phyloP scores from a whole-genome alignment of 1,284 basidiomycete genomes.

The Crepidotus sp. region DNA sequence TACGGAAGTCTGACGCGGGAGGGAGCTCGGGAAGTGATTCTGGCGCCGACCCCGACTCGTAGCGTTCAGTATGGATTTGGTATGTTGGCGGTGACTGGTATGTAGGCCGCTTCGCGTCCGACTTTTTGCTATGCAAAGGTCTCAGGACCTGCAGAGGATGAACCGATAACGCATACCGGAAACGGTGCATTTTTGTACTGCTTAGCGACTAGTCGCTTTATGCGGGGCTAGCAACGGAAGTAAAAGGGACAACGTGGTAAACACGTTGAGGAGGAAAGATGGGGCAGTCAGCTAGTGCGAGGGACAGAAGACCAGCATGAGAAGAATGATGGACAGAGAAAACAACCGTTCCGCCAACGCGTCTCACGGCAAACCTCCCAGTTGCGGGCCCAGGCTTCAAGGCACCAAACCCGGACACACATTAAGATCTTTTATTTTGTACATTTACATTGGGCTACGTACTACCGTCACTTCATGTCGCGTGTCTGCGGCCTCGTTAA shows the following conservation, averaged over 20 bases:
- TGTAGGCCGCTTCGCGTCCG: constrained; percentile 48
- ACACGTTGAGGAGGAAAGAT: constrained; percentile 27
- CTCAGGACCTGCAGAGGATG: constrained; percentile 11
- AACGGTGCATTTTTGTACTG: constrained; percentile 59
- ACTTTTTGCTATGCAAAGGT: constrained; percentile 45
- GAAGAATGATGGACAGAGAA: constrained; percentile 13
- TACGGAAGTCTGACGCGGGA: constrained; percentile 66
- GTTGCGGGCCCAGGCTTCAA: too few relatives aligned
- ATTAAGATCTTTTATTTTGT: too few relatives aligned
- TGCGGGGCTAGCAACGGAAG: constrained; percentile 47
- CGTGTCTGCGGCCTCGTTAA: constrained; percentile 8
- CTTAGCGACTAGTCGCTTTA: constrained; percentile 42
- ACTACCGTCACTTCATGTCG: constrained; percentile 9
- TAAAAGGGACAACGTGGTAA: constrained; percentile 18
- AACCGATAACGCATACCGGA: constrained; percentile 51
- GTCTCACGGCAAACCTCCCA: too few relatives aligned
- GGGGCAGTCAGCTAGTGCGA: constrained; percentile 50
- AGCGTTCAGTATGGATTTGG: constrained; percentile 21
- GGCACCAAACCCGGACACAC: too few relatives aligned
- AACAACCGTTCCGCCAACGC: background rate
- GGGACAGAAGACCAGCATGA: constrained; percentile 8
- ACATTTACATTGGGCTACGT: constrained; percentile 6
- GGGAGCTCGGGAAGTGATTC: constrained; percentile 49
- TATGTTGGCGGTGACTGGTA: constrained; percentile 22
- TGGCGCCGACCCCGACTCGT: constrained; percentile 15